Percentiles rank a stretch among this genome's conserved stretches.
Evolutionary conservation across 2,329 filamentous ascomycete genomes (phyloP).

Genomic region (Bipolaris cookei): DNA sequence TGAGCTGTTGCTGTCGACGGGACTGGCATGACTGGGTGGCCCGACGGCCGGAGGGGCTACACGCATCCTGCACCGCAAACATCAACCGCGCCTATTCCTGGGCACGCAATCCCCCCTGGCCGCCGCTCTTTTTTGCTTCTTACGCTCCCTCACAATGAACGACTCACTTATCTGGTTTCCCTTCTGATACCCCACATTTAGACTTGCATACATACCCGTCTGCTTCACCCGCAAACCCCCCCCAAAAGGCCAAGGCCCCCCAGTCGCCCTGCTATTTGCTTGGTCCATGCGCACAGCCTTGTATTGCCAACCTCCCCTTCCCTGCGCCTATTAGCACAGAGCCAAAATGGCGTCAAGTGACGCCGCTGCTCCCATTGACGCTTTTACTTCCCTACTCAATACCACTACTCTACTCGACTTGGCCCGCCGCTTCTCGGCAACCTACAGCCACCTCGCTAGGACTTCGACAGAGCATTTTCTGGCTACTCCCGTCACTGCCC

Average conservation of each 20-base stretch:
- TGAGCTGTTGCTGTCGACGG: background rate
- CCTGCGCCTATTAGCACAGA: conserved; percentile 8
- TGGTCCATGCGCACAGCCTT: conserved; percentile 14
- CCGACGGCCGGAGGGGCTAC: conserved; percentile 25
- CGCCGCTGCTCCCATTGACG: conserved; percentile 28
- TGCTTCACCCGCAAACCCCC: background rate
- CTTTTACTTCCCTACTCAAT: conserved; percentile 45
- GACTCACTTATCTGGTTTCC: conserved; percentile 2
- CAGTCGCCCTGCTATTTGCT: conserved; percentile 1
- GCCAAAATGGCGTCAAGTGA: conserved; percentile 26
- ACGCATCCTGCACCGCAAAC: conserved; percentile 22
- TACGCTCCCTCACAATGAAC: conserved; percentile 11
- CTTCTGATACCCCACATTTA: conserved; percentile 8
- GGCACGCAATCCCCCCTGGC: background rate
- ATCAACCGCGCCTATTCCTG: background rate
- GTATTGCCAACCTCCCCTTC: conserved; percentile 3
- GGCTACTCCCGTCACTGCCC: conserved; percentile 48
- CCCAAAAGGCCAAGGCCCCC: too few species aligned
- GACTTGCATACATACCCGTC: background rate
- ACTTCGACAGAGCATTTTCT: conserved; percentile 50
- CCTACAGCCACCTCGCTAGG: conserved; percentile 43
- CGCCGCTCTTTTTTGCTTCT: conserved; percentile 3
- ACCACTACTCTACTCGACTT: conserved; percentile 41
- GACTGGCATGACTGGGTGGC: background rate
- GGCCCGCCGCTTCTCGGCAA: conserved; percentile 45